Evolutionary conservation across 306 rosid genomes (phyloP).

Genomic region (Vigna radiata): DNA sequence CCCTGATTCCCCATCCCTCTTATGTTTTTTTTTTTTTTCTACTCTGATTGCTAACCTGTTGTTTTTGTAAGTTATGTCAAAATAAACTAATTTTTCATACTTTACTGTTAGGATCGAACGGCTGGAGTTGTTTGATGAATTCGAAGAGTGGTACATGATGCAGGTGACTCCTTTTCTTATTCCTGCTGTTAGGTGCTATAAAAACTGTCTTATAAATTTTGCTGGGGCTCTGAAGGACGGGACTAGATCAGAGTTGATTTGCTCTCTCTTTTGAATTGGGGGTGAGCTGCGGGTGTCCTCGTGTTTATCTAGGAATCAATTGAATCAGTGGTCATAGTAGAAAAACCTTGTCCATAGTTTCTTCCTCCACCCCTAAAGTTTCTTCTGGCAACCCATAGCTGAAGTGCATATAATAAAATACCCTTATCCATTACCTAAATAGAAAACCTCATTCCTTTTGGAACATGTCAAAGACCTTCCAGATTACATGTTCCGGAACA

Average conservation of each 20-base stretch:
- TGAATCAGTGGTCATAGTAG: background rate
- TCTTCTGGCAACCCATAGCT: no score
- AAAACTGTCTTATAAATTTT: slow-evolving; percentile 24
- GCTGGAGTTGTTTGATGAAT: slow-evolving; percentile 95
- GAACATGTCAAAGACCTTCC: no score
- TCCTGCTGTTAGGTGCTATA: slow-evolving; percentile 34
- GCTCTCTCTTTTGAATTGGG: slow-evolving; percentile 16
- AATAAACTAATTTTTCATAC: slow-evolving; percentile 50
- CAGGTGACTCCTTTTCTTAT: slow-evolving; percentile 69
- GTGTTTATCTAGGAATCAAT: slow-evolving; percentile 7
- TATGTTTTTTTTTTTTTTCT: no score
- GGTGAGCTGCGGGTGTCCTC: background rate
- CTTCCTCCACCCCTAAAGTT: no score
- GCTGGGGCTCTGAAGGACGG: slow-evolving; percentile 33
- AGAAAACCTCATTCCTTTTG: no score
- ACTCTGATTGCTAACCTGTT: slow-evolving; percentile 29
- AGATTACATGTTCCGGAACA: no score
- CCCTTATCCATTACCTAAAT: no score
- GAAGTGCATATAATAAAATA: no score
- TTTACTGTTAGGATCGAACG: slow-evolving; percentile 82
- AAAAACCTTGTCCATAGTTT: background rate
- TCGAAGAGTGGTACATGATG: slow-evolving; percentile 99
- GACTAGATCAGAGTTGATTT: slow-evolving; percentile 12
- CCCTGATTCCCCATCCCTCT: background rate
- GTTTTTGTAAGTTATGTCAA: slow-evolving; percentile 39